Evolutionary conservation across 768 basidiomycete genomes (phyloP), one percentile per base, ranked within the genome.

Genomic region (Leccinum arenicola): DNA sequence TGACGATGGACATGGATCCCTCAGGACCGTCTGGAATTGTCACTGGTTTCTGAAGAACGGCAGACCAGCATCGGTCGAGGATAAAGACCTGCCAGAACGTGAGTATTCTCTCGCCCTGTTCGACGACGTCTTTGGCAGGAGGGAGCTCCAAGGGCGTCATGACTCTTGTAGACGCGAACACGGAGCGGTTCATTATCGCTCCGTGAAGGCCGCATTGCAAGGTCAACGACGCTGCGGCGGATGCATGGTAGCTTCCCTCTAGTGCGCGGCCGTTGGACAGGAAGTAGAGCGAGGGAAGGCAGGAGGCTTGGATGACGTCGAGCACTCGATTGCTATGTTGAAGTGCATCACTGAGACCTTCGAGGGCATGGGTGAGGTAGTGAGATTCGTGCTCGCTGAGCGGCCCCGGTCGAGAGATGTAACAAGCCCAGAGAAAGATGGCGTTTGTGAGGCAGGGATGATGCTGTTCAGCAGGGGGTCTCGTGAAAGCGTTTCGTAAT

Each of bases 31-130:
- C 27, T 29, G 27, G 27, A 29, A 92, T 83, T 45, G 84, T 77
- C 10, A 78, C 75, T 5, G 89, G 88, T 61, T 86, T 86, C 31
- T 84, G 85, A 6, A 91, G 79, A 10, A 84, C 82, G 6, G 87
- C 84, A 21, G 89, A 89, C 88, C 89, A 91, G 67, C 88, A 90
- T 31, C 86, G 83, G 72, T 93, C 91, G 62, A 92, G 76, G 65
- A 84, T 83, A 73, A 85, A 93, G 11, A 89, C 88, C 68, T 91
- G 88, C 91, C 91, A 93, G 65, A 93, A 93, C 0, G 89, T 80
- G 40, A 86, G 71, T 57, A 91, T 85, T 45, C 88, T 79, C 68
- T 91, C 88, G 50, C 86, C 87, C 49, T 86, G 84, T 63, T 85
- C 83, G 51, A 86, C 70, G 43, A 80, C 75, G 62, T 82, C 81